These are phyloP conservation scores for Funneliformis mosseae DNA, from an alignment of 192 early-diverging fungal genomes.

Conservation along the genomic window DNA sequence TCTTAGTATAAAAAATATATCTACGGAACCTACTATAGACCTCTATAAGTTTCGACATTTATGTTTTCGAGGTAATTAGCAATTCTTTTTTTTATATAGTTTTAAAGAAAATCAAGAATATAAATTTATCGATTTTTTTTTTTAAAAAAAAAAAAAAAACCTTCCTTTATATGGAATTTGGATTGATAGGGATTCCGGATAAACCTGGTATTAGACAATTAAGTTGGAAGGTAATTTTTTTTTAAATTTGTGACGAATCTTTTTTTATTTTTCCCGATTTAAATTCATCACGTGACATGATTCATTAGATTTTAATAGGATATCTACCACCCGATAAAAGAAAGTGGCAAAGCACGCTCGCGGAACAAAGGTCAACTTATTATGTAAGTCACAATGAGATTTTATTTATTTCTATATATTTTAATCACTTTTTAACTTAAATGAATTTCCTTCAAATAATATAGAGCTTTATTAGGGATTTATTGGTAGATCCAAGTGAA, in stretches of 20 bases:
- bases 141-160: neutral
- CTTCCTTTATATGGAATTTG: too few relatives aligned
- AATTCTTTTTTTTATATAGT: neutral
- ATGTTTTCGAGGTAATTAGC: conserved; percentile 52
- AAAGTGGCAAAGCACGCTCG: conserved; percentile 53
- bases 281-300: neutral
- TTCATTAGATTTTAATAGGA: conserved; percentile 54
- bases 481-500: conserved; percentile 60
- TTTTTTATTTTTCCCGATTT: neutral
- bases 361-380: conserved; percentile 56
- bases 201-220: conserved; percentile 57
- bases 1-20: conserved; percentile 21
- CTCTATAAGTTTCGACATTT: conserved; percentile 54
- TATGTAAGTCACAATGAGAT: conserved; percentile 51
- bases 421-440: neutral
- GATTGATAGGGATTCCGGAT: conserved; percentile 68
- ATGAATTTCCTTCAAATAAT: neutral
- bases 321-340: conserved; percentile 69
- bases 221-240: conserved; percentile 63
- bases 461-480: conserved; percentile 63
- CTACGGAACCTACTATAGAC: conserved; percentile 44
- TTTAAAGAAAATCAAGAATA: neutral
- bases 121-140: neutral
- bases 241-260: neutral
- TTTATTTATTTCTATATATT: neutral